Evolutionary conservation across 495 filamentous ascomycete species (phyloP).

Genomic region (Podospora appendiculata): DNA sequence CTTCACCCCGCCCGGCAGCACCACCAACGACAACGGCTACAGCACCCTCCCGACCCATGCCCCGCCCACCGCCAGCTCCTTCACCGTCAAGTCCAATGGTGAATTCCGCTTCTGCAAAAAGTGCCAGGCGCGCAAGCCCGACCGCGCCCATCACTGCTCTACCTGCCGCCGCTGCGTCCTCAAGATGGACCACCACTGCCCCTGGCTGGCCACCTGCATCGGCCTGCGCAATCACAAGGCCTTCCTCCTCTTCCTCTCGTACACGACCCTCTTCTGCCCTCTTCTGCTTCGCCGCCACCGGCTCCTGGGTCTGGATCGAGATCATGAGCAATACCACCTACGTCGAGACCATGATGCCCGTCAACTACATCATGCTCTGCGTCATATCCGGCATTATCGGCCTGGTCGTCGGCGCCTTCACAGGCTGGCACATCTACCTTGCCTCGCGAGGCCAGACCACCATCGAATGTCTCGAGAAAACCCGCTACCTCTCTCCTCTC

Average conservation of each 20-base stretch:
- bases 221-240: conserved; percentile 92
- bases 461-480: conserved; percentile 92
- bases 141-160: conserved; percentile 94
- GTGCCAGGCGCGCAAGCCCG: conserved; percentile 86
- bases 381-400: conserved; percentile 88
- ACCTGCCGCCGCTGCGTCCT: conserved; percentile 87
- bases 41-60: conserved; percentile 41
- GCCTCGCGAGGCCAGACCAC: conserved; percentile 76
- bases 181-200: conserved; percentile 99
- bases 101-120: conserved; percentile 91
- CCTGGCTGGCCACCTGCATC: conserved; percentile 94
- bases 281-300: conserved; percentile 65
- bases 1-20: conserved; percentile 78
- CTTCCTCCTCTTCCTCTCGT: conserved; percentile 89
- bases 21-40: conserved; percentile 43
- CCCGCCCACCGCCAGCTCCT: conserved; percentile 52
- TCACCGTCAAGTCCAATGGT: conserved; percentile 86
- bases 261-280: conserved; percentile 83
- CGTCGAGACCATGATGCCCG: conserved; percentile 65
- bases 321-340: conserved; percentile 56
- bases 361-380: conserved; percentile 83
- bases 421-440: conserved; percentile 83
- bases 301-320: conserved; percentile 73
- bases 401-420: conserved; percentile 82
- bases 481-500: conserved; percentile 77